Conservation (phyloP, 2,329 filamentous ascomycete genomes). For the Biscogniauxia marginata region DNA sequence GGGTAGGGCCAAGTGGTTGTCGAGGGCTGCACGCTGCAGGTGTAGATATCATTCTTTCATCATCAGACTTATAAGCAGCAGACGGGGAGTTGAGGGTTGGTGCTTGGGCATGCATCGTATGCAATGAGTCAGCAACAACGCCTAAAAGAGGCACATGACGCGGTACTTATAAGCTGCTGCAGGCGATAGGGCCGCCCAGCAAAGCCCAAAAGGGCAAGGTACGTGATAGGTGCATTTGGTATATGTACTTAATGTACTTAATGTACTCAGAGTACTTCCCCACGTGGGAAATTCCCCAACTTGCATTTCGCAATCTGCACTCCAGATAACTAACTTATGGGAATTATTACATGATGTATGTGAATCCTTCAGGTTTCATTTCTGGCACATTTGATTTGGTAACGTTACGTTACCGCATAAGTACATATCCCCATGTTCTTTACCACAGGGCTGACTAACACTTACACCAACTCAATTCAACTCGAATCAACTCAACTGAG, state of each 20-base stretch:
- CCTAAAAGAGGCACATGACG: not conserved
- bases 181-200: not conserved
- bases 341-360: not conserved
- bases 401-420: not conserved
- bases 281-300: not conserved
- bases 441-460: not conserved
- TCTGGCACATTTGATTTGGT: not conserved
- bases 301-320: not conserved
- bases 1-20: not conserved
- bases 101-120: not conserved
- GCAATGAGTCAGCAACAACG: not conserved
- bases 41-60: not conserved
- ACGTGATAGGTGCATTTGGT: not conserved
- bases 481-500: too few species aligned
- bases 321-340: not conserved
- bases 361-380: not conserved
- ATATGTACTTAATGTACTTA: not conserved
- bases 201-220: not conserved
- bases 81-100: not conserved
- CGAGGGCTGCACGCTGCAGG: not conserved
- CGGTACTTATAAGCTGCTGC: not conserved
- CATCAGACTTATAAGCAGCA: not conserved
- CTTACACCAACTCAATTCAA: not conserved
- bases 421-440: too few species aligned
- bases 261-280: not conserved